Evolutionary conservation across 495 filamentous ascomycete genomes (phyloP).

Genomic region (Parachaetomium inaequale): DNA sequence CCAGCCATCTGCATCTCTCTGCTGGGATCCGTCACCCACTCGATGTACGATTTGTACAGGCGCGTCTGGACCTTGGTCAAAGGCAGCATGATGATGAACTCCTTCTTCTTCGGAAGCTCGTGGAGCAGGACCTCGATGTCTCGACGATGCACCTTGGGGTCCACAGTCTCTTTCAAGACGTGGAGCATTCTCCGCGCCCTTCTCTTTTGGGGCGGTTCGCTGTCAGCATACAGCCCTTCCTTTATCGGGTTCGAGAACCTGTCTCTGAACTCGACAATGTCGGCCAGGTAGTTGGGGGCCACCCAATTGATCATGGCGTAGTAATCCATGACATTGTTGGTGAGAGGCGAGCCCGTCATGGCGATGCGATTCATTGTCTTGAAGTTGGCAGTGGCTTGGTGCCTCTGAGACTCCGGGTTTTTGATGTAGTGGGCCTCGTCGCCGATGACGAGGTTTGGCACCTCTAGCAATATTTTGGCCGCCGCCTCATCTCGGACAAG

Average conservation of each 20-base stretch:
- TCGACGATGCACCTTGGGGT: conserved; percentile 73
- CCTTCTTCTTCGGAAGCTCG: conserved; percentile 66
- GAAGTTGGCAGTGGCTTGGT: conserved; percentile 53
- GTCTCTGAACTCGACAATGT: conserved; percentile 57
- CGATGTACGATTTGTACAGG: conserved; percentile 61
- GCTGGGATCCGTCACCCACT: conserved; percentile 14
- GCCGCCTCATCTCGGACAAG: conserved; percentile 34
- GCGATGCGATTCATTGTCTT: conserved; percentile 72
- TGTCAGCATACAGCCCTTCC: conserved; percentile 64
- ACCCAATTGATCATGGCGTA: conserved; percentile 87
- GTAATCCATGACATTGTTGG: conserved; percentile 80
- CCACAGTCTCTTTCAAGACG: conserved; percentile 66
- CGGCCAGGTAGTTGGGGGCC: conserved; percentile 71
- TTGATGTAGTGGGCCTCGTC: conserved; percentile 87
- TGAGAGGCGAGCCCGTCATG: conserved; percentile 80
- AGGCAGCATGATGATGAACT: conserved; percentile 74
- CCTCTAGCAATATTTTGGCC: conserved; percentile 47
- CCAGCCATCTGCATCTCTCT: not conserved
- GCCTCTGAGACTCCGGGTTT: conserved; percentile 52
- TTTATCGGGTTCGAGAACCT: conserved; percentile 71
- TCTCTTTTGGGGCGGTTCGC: conserved; percentile 49
- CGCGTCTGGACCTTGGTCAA: conserved; percentile 62
- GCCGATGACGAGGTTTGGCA: conserved; percentile 72
- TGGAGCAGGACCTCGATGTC: conserved; percentile 63
- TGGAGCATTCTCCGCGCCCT: conserved; percentile 61